Evolutionary conservation across 257 asterid species (phyloP), one percentile per base, ranked within the genome.

Genomic region (Lycium ferocissimum): DNA sequence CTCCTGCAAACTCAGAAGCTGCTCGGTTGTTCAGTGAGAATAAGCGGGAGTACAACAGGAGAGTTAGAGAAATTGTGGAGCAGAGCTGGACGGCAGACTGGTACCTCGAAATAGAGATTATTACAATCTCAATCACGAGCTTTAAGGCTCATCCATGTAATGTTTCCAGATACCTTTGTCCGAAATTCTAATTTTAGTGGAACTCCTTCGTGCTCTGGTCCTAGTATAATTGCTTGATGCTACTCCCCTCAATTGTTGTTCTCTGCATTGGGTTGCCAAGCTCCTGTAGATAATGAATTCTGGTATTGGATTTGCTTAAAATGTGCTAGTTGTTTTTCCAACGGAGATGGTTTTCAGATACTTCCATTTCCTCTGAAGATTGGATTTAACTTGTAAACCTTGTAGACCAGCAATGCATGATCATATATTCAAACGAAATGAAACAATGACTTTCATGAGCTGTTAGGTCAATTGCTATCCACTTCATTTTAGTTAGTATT

Each of bases 81-180:
- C 97, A 92, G 88, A 95, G 98, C 92, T 94, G 97, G 98, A 92
- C 96, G 4, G 98, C 98, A 0, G 97, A 94, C 87, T 94, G 83
- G 91, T 33, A 53, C 67, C 73, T 5, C 11, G n/a, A 43, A 26
- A 66, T 9, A 83, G 84, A 80, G 83, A 73, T 65, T 49, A 83
- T 20, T 61, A 20, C 75, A 61, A 79, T 75, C 53, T 70, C 54
- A 61, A 57, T 62, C 85, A 65, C 2, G 69, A 51, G 76, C 75
- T 84, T 78, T 81, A 47, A 75, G 83, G 87, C 88, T 87, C 83
- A 37, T 67, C 85, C 53, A 84, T 70, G 83, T 79, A 79, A 75
- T 84, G 81, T 70, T 82, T 90, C 84, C 76, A 38, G 43, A 56
- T n/a, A 76, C 62, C 7, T 45, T 56, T n/a, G 80, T 78, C 82